Conservation (phyloP, 148 eudicot species). For the Persicaria maculosa region DNA sequence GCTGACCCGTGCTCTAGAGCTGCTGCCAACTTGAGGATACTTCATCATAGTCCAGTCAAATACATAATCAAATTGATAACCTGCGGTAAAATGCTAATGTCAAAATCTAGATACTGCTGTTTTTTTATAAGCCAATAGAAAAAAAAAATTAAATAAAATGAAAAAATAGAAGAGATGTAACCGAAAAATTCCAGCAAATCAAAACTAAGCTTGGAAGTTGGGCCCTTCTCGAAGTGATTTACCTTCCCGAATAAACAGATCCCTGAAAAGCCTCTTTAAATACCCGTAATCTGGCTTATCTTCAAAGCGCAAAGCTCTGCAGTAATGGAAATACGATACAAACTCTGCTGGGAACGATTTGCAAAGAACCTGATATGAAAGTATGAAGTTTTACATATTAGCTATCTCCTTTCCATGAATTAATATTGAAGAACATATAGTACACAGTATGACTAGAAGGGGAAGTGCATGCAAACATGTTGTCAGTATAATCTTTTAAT, state of each 20-base stretch:
- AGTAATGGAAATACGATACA: constrained; percentile 46
- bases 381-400: not conserved
- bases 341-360: constrained; percentile 51
- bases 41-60: constrained; percentile 99
- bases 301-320: constrained; percentile 49
- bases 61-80: constrained; percentile 90
- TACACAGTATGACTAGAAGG: too few relatives aligned
- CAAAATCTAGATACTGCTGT: not conserved
- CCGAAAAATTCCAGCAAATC: not conserved
- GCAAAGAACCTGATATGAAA: constrained; percentile 32
- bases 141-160: not conserved
- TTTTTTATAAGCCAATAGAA: not conserved
- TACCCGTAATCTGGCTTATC: constrained; percentile 59
- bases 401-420: not conserved
- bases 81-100: constrained; percentile 27
- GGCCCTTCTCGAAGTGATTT: not conserved
- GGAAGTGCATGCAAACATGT: too few relatives aligned
- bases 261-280: constrained; percentile 49
- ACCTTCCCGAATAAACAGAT: constrained; percentile 55
- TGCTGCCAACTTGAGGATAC: constrained; percentile 84
- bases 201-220: not conserved
- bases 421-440: too few relatives aligned
- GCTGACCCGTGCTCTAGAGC: constrained; percentile 66
- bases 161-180: not conserved
- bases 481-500: not conserved